A percentile compares a stretch with the other conserved stretches of the same genome.
phyloP scores from a whole-genome alignment of 1,284 basidiomycete genomes.

The Crepidotus sp. region DNA sequence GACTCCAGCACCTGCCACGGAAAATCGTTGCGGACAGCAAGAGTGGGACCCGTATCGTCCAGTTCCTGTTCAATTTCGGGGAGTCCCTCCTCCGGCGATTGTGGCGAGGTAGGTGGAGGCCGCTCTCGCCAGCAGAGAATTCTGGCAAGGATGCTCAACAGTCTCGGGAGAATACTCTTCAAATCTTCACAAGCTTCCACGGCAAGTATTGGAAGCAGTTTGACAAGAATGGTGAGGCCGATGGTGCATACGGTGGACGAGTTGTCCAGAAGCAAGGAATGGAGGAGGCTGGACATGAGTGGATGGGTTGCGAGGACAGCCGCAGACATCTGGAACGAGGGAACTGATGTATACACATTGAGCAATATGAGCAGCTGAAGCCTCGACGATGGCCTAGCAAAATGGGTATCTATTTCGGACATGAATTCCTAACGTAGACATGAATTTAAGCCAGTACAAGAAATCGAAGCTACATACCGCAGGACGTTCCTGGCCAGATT shows the following conservation, averaged over 20 bases:
- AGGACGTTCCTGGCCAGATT: constrained; percentile 51
- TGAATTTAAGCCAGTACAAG: constrained; percentile 15
- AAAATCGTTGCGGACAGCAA: constrained; percentile 43
- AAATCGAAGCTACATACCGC: constrained; percentile 37
- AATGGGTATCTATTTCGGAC: constrained; percentile 53
- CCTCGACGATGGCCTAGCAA: constrained; percentile 46
- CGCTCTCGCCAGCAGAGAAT: constrained; percentile 63
- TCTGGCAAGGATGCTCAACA: constrained; percentile 58
- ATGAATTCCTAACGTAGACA: constrained; percentile 47
- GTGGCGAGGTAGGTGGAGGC: constrained; percentile 22
- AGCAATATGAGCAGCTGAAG: constrained; percentile 62
- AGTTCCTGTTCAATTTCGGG: constrained; percentile 14
- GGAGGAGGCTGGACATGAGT: constrained; percentile 50
- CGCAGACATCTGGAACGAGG: constrained; percentile 41
- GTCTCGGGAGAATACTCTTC: constrained; percentile 47
- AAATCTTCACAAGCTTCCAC: constrained; percentile 49
- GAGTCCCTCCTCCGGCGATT: constrained; percentile 20
- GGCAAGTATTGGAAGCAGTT: constrained; percentile 65
- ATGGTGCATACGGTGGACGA: constrained; percentile 62
- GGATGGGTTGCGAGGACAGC: constrained; percentile 50
- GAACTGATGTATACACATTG: constrained; percentile 48
- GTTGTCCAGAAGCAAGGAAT: constrained; percentile 61
- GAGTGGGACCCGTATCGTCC: constrained; percentile 31
- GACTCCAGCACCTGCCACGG: constrained; percentile 57
- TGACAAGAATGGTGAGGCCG: constrained; percentile 53